Base-by-base conservation (phyloP, 2,329 filamentous ascomycete species). In the Pseudogymnoascus pannorum region DNA sequence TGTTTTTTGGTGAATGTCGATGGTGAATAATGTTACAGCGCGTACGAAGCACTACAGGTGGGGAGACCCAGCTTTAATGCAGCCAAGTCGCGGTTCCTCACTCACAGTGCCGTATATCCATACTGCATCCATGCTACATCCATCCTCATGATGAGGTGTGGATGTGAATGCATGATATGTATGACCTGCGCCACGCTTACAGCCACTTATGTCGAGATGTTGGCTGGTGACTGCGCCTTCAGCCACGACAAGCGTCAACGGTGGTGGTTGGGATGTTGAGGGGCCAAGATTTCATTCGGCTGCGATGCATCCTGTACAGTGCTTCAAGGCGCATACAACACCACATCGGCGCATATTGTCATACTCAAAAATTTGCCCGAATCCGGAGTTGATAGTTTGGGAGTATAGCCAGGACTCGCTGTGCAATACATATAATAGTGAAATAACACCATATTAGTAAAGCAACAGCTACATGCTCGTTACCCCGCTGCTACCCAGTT, bases 181-280 rank as follows among this genome's bases (percentile, higher is more conserved):
- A 9, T 9, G 42, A 26, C 22, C 42, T 48, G 42, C 42, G 42
- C 42, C 42, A 48, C 42, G 20, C 22, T 48, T 48, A 48, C 26
- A 48, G 42, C 42, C 42, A 48, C 42, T 48, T 44, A 7, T 24
- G 42, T 48, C 42, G 22, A 26, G 42, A 48, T 48, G 22, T 24
- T 48, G 42, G 42, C 20, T 48, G 42, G 42, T 48, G 42, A 48
- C 42, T 48, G 42, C 42, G 42, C 42, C 42, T 48, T 48, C 42
- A 48, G 42, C 42, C 42, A 48, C 42, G 42, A 20, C 42, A 48
- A 48, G 42, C 20, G 42, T 22, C 42, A 48, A 48, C 42, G 5
- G 42, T 26, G 12, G 42, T 48, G 42, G 20, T 26, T 20, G 42
- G 22, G n/a, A n/a, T 48, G 42, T 7, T n/a, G 6, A 48, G 20